A percentile compares a stretch with the other conserved stretches of the same genome.
These are phyloP conservation scores for Noccaea caerulescens DNA, from an alignment of 345 rosid species.

Conservation along the genomic window DNA sequence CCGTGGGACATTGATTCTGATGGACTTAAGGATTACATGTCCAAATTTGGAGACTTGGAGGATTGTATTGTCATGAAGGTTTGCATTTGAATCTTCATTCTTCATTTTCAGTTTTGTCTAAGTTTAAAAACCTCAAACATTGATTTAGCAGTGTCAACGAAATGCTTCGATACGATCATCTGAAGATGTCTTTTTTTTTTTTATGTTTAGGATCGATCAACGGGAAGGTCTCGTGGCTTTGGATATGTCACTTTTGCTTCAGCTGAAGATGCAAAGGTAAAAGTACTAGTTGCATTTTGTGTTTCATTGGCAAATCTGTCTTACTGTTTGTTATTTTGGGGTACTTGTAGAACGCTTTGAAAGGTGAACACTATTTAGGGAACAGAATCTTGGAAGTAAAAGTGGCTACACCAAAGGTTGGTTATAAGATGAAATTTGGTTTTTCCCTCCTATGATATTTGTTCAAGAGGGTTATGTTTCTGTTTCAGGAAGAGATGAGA, in stretches of 20 bases:
- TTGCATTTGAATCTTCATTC: neutral
- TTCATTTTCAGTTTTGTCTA: neutral
- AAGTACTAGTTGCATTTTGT: neutral
- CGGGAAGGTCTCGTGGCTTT: slow-evolving; percentile 97
- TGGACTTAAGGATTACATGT: slow-evolving; percentile 90
- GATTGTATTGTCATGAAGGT: slow-evolving; percentile 99
- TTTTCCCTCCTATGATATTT: neutral
- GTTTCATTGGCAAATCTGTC: neutral
- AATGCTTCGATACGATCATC: neutral
- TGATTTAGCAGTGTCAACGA: neutral
- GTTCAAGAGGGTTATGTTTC: slow-evolving; percentile 23
- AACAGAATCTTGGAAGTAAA: slow-evolving; percentile 90
- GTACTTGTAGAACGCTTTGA: slow-evolving; percentile 64
- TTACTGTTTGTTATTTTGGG: slow-evolving; percentile 5
- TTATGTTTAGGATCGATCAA: slow-evolving; percentile 70
- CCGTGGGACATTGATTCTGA: slow-evolving; percentile 98
- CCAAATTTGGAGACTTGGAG: slow-evolving; percentile 89
- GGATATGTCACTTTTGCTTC: slow-evolving; percentile 90
- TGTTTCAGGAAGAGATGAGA: slow-evolving; percentile 94
- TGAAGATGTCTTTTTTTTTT: slow-evolving; percentile 27
- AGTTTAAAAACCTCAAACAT: neutral
- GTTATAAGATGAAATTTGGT: slow-evolving; percentile 11
- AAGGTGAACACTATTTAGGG: slow-evolving; percentile 82
- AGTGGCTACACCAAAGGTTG: slow-evolving; percentile 95
- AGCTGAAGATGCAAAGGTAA: slow-evolving; percentile 82